Base-by-base conservation (phyloP, 208 protist species). In the Naegleria lovaniensis region DNA sequence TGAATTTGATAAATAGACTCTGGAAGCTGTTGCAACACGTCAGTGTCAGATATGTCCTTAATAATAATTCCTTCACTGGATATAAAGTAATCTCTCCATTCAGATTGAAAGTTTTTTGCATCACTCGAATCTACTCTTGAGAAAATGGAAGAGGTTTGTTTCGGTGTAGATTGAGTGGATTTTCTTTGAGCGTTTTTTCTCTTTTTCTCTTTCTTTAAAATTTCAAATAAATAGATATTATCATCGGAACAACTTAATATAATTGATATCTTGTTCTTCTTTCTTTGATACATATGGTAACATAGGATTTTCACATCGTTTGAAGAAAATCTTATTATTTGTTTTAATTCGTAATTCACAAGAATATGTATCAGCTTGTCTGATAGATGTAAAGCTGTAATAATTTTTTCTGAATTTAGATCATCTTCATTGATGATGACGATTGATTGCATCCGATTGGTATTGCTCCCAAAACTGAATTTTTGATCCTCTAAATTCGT, bases 181-280 rank as follows among this genome's bases (percentile, higher is more conserved):
- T 75, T 16, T n/a, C 25, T 3, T n/a, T 75, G 13, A 75, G 13
- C 16, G 16, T 75, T 13, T 36, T 79, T 79, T 79, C 67, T 79
- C 29, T 79, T 79, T 25, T 79, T 79, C n/a, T 79, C 67, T 79
- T 79, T 79, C n/a, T 79, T 79, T 36, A 79, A 79, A 36, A 79
- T 2, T 36, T 79, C 67, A 13, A 79, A 79, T 79, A 36, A 36
- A 79, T 79, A 79, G 9, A 79, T 13, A 36, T 79, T 79, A 9
- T 2, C 1, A 36, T 79, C 29, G 7, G 67, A 79, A 36, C 29
- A 29, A 79, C 16, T 79, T 36, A 79, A 36, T 33, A 79, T 13
- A 9, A 79, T 36, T 15, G 67, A 36, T 36, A 79, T 36, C 29
- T 79, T 79, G 0, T 79, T 79, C 29, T 79, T 29, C n/a, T 79